Evolutionary conservation across 2,329 filamentous ascomycete species (phyloP), one percentile per base, ranked within the genome.

Genomic region (Penicillium sumatraense): DNA sequence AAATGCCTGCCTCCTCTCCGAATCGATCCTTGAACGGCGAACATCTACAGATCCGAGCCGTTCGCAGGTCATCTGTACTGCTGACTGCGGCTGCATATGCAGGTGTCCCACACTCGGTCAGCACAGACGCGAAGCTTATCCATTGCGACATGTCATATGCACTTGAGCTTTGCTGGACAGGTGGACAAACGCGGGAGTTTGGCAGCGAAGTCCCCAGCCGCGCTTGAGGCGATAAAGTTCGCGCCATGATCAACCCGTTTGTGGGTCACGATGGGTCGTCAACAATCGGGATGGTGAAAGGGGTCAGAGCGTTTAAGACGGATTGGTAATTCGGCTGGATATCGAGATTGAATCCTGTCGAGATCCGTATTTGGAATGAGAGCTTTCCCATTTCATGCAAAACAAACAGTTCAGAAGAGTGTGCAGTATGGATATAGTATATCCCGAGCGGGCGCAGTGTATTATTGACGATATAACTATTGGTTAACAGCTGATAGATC

Each of bases 281-380:
- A 33, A 44, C 27, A 36, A 49, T 31, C 23, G 44, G 52, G 41
- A 44, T 54, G 45, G 44, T 21, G 27, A 29, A 31, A 41, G 26
- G 49, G 57, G 55, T 35, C 53, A 53, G 55, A 57, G 55, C 40
- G 49, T 54, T 53, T 31, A 42, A 46, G 48, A 36, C 49, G 38
- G 27, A 36, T 62, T 62, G 23, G 13, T 20, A 62, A 62, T 49
- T 31, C 21, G 46, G 23, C 60, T 29, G 38, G 48, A 18, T 11
- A 14, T 48, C 23, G 41, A 53, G 41, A 62, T 58, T 51, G 38
- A 20, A 23, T 29, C 21, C 52, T 60, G 58, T 44, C 21, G 31
- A 44, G 33, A 35, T 24, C 55, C 56, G 48, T 20, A 11, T 4
- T 20, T 45, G 41, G n/a, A 24, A 10, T 26, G 3, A 8, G 11